Percentiles rank a stretch among this genome's conserved stretches.
These are phyloP conservation scores for Avena sativa DNA, from an alignment of 176 grass and related monocot species.

Conservation along the genomic window DNA sequence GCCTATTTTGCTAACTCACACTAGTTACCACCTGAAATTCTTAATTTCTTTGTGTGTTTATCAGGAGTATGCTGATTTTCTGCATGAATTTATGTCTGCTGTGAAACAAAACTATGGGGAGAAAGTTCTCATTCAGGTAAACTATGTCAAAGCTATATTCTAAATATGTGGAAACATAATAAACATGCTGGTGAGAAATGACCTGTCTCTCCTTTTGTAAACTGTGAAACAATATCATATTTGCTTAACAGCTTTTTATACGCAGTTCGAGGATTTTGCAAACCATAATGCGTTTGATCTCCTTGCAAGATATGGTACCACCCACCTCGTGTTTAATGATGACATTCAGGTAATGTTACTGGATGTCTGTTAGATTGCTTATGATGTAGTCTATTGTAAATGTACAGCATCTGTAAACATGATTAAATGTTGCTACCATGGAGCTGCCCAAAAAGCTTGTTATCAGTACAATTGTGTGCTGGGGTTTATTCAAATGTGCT, in stretches of 20 bases:
- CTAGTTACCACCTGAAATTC: conserved; percentile 31
- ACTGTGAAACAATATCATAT: conserved; percentile 14
- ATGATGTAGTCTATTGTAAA: conserved; percentile 15
- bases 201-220: conserved; percentile 5
- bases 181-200: conserved; percentile 16
- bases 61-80: conserved; percentile 88
- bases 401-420: conserved; percentile 15
- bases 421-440: conserved; percentile 9
- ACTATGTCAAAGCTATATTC: neutral
- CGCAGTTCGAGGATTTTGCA: conserved; percentile 95
- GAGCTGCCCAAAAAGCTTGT: neutral
- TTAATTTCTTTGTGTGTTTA: conserved; percentile 32
- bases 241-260: conserved; percentile 4
- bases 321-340: conserved; percentile 97
- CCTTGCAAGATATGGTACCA: conserved; percentile 85
- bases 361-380: conserved; percentile 31
- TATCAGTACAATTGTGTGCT: neutral
- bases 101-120: conserved; percentile 97
- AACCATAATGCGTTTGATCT: conserved; percentile 97
- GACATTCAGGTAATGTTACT: conserved; percentile 82
- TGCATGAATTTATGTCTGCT: conserved; percentile 86
- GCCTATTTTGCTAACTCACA: conserved; percentile 19
- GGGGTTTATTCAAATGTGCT: conserved; percentile 3
- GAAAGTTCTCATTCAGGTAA: conserved; percentile 91
- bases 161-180: conserved; percentile 21